Percentiles rank a stretch among this genome's conserved stretches.
phyloP scores from a whole-genome alignment of 495 filamentous ascomycete species.

The Neurospora pannonica region DNA sequence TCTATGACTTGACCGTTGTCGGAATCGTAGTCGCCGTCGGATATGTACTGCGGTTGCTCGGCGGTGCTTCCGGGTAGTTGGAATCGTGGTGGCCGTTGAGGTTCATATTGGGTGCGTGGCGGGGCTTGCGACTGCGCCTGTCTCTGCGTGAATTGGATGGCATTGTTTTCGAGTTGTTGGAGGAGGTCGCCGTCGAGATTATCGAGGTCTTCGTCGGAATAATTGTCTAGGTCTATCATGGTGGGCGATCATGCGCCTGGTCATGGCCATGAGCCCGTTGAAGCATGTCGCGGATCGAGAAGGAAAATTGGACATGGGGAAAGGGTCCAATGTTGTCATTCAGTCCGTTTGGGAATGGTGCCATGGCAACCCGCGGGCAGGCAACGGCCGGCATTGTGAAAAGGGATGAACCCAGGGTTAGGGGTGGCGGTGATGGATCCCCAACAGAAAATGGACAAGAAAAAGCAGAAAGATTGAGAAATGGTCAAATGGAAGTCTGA shows the following conservation, averaged over 20 bases:
- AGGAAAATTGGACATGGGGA: not conserved
- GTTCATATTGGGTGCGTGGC: not conserved
- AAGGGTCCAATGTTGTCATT: not conserved
- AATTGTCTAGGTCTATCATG: conserved; percentile 33
- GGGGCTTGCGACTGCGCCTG: conserved; percentile 21
- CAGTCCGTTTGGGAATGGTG: not conserved
- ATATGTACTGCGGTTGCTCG: conserved; percentile 4
- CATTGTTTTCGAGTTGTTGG: conserved; percentile 39
- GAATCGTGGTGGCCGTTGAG: not conserved
- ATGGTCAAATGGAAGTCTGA: not conserved
- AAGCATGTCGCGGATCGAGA: not conserved
- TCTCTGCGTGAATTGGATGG: conserved; percentile 38
- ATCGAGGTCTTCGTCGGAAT: conserved; percentile 40
- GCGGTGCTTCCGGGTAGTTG: not conserved
- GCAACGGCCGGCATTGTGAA: not conserved
- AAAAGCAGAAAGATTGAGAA: not conserved
- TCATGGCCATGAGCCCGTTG: not conserved
- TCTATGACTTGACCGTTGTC: conserved; percentile 24
- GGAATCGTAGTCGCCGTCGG: conserved; percentile 21
- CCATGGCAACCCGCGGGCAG: not conserved
- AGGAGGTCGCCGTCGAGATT: conserved; percentile 32
- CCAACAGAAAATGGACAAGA: not conserved
- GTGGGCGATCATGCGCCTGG: not conserved
- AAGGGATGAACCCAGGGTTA: not conserved
- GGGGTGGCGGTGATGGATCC: not conserved